Evolutionary conservation across 164 flowering plant species (phyloP).

Genomic region (Cinnamomum chago): DNA sequence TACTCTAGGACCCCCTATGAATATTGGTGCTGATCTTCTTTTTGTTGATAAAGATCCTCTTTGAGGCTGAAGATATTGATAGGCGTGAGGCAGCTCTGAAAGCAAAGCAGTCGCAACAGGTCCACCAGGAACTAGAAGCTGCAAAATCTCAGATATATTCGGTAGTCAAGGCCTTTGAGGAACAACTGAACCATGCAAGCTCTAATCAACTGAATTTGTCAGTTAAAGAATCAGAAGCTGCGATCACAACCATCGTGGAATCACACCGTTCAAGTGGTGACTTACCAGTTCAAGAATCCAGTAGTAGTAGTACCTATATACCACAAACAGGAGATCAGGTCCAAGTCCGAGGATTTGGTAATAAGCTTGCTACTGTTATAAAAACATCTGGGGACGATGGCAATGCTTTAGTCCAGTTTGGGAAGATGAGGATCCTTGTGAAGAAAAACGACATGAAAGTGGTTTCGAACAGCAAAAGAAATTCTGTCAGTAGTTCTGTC

Average conservation of each 20-base stretch:
- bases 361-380: slow-evolving; percentile 69
- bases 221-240: slow-evolving; percentile 56
- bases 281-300: slow-evolving; percentile 18
- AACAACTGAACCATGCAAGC: slow-evolving; percentile 35
- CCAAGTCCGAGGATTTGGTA: slow-evolving; percentile 54
- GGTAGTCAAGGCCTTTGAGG: slow-evolving; percentile 54
- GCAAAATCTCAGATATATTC: slow-evolving; percentile 53
- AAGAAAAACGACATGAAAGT: slow-evolving; percentile 45
- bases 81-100: slow-evolving; percentile 55
- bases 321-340: slow-evolving; percentile 77
- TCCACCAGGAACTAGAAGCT: slow-evolving; percentile 41
- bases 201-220: slow-evolving; percentile 46
- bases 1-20: background rate
- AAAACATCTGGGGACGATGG: slow-evolving; percentile 66
- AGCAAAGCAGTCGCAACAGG: slow-evolving; percentile 48
- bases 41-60: slow-evolving; percentile 43
- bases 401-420: slow-evolving; percentile 61
- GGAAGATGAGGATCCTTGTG: slow-evolving; percentile 64
- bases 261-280: slow-evolving; percentile 30
- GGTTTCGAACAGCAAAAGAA: slow-evolving; percentile 24
- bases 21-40: background rate
- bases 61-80: slow-evolving; percentile 72
- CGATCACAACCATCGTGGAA: slow-evolving; percentile 59
- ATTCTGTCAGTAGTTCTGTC: slow-evolving; percentile 15
- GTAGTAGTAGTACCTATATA: slow-evolving; percentile 22